Evolutionary conservation across 2,329 filamentous ascomycete genomes (phyloP).

Genomic region (Chrysoporthe cubensis): DNA sequence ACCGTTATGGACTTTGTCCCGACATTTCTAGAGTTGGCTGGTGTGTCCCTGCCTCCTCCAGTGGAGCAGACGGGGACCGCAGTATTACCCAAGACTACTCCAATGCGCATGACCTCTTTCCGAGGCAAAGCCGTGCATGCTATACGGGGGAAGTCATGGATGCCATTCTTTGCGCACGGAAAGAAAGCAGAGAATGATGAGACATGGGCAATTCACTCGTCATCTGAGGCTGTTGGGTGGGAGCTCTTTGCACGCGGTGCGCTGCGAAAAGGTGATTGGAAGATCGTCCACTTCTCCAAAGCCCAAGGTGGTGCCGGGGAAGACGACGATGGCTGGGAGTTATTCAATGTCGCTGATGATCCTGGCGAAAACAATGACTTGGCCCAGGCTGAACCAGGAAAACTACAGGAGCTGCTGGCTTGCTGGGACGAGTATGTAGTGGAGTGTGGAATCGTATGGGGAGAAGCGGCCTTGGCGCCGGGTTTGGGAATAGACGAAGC

Average conservation of each 20-base stretch:
- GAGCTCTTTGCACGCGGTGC: slow-evolving; percentile 31
- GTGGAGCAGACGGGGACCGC: not conserved
- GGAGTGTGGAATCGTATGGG: slow-evolving; percentile 28
- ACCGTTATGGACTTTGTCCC: slow-evolving; percentile 32
- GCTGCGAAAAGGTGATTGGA: slow-evolving; percentile 28
- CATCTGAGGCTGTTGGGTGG: slow-evolving; percentile 30
- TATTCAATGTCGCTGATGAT: not conserved
- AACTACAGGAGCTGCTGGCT: slow-evolving; percentile 1
- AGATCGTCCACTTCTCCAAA: slow-evolving; percentile 23
- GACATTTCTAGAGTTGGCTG: slow-evolving; percentile 31
- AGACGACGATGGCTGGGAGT: not conserved
- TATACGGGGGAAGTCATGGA: not conserved
- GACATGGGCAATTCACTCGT: slow-evolving; percentile 31
- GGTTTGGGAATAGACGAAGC: slow-evolving; percentile 17
- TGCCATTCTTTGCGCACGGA: not conserved
- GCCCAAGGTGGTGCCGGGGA: not conserved
- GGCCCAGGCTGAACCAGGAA: not conserved
- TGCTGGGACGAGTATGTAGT: slow-evolving; percentile 27
- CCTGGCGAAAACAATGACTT: not conserved
- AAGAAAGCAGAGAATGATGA: slow-evolving; percentile 29
- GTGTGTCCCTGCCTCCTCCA: slow-evolving; percentile 19
- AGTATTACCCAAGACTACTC: not conserved
- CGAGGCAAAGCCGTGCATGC: not conserved
- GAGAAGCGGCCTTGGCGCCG: slow-evolving; percentile 20
- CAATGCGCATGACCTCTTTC: not conserved